Evolutionary conservation across 2,329 filamentous ascomycete genomes (phyloP).

Genomic region (Onygena corvina): DNA sequence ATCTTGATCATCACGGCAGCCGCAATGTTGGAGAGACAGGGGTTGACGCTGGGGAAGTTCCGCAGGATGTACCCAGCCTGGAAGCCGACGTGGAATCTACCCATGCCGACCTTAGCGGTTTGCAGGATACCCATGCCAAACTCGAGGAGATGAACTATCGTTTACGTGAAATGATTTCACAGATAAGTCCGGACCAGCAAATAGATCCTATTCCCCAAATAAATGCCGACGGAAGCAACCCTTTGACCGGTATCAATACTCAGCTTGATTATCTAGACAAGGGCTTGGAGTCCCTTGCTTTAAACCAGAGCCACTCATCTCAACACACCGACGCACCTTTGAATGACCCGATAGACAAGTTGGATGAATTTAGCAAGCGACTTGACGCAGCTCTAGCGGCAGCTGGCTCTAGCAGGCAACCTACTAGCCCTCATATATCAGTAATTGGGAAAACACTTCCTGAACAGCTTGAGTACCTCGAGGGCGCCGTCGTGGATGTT

Average conservation of each 20-base stretch:
- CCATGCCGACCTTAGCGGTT: conserved; percentile 32
- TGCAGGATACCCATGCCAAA: conserved; percentile 52
- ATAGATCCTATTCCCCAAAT: conserved; percentile 29
- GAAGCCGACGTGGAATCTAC: conserved; percentile 10
- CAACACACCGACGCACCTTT: conserved; percentile 17
- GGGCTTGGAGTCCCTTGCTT: conserved; percentile 49
- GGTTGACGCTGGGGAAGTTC: conserved; percentile 20
- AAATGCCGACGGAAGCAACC: conserved; percentile 20
- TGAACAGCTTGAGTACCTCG: conserved; percentile 64
- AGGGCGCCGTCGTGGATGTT: conserved; percentile 63
- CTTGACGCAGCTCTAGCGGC: conserved; percentile 47
- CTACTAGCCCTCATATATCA: conserved; percentile 44
- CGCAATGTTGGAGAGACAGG: no score
- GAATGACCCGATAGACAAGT: conserved; percentile 41
- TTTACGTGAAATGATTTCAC: conserved; percentile 54
- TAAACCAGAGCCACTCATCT: conserved; percentile 33
- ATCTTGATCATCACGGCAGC: conserved; percentile 43
- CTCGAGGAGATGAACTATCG: conserved; percentile 57
- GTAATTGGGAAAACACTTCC: conserved; percentile 47
- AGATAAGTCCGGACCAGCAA: conserved; percentile 27
- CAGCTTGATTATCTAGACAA: conserved; percentile 63
- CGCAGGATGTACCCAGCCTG: conserved; percentile 12
- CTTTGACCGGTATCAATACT: conserved; percentile 30
- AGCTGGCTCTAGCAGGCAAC: conserved; percentile 33
- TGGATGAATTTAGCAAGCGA: conserved; percentile 49